Percentiles rank a stretch among this genome's conserved stretches.
phyloP scores from a whole-genome alignment of 148 eudicot genomes.

The Arbutus unedo region DNA sequence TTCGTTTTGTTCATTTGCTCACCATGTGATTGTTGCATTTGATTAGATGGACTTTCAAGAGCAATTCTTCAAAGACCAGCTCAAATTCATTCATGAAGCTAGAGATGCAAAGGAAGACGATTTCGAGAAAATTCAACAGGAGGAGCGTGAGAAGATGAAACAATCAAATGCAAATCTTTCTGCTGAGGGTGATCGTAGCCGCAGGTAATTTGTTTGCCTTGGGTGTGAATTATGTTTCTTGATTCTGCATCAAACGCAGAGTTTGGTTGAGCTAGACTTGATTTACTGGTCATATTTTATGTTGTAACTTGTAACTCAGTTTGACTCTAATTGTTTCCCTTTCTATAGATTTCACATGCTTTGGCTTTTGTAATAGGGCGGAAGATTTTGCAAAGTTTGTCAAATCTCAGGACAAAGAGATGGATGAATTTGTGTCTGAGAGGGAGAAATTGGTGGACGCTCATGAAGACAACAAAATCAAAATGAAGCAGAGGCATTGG shows the following conservation, averaged over 20 bases:
- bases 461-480: slow-evolving; percentile 41
- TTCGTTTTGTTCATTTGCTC: not conserved
- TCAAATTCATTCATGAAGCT: slow-evolving; percentile 43
- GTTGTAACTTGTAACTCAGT: not conserved
- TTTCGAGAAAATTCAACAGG: slow-evolving; percentile 65
- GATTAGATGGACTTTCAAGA: slow-evolving; percentile 67
- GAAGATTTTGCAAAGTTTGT: slow-evolving; percentile 36
- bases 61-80: slow-evolving; percentile 58
- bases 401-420: slow-evolving; percentile 45
- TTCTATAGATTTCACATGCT: not conserved
- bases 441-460: slow-evolving; percentile 38
- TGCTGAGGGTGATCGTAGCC: slow-evolving; percentile 31
- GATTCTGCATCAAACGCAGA: not conserved
- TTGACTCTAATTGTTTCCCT: not conserved
- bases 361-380: slow-evolving; percentile 28
- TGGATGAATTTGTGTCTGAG: slow-evolving; percentile 44
- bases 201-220: slow-evolving; percentile 35
- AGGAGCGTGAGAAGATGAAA: slow-evolving; percentile 45
- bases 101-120: slow-evolving; percentile 49
- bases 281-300: not conserved
- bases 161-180: slow-evolving; percentile 26
- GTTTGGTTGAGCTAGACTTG: not conserved
- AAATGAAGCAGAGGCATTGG: slow-evolving; percentile 45
- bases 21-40: not conserved
- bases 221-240: not conserved